These are phyloP conservation scores for Penicillium sp. DNA, from an alignment of 2,329 filamentous ascomycete species.

Conservation along the genomic window DNA sequence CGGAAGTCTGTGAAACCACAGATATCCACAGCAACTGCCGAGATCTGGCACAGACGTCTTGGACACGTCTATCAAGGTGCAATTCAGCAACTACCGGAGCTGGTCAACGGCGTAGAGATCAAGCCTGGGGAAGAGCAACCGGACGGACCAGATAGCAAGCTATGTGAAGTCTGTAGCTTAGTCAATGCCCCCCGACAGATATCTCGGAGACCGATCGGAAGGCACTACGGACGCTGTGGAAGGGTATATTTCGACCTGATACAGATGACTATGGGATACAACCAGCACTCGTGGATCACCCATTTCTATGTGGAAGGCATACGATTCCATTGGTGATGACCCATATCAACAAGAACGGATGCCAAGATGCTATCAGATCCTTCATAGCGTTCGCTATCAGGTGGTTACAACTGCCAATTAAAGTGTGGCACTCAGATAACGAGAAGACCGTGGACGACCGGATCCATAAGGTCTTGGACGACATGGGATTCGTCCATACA, in stretches of 20 bases:
- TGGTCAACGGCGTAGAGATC: background rate
- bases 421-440: slow-evolving; percentile 1
- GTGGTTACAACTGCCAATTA: background rate
- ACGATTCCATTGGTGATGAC: background rate
- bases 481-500: background rate
- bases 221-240: slow-evolving; percentile 1
- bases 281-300: background rate
- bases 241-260: slow-evolving; percentile 3
- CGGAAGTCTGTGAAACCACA: background rate
- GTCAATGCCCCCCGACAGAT: background rate
- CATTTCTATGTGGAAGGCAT: slow-evolving; percentile 6
- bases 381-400: background rate
- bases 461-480: background rate
- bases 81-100: background rate
- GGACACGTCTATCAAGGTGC: background rate
- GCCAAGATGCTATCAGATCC: background rate
- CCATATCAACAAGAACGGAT: background rate
- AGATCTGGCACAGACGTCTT: slow-evolving; percentile 3
- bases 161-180: background rate
- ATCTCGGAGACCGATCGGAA: background rate
- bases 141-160: background rate
- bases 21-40: background rate
- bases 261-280: background rate
- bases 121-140: background rate
- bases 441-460: no score